Evolutionary conservation across 1,284 basidiomycete genomes (phyloP).

Genomic region (Wolfiporia cocos): DNA sequence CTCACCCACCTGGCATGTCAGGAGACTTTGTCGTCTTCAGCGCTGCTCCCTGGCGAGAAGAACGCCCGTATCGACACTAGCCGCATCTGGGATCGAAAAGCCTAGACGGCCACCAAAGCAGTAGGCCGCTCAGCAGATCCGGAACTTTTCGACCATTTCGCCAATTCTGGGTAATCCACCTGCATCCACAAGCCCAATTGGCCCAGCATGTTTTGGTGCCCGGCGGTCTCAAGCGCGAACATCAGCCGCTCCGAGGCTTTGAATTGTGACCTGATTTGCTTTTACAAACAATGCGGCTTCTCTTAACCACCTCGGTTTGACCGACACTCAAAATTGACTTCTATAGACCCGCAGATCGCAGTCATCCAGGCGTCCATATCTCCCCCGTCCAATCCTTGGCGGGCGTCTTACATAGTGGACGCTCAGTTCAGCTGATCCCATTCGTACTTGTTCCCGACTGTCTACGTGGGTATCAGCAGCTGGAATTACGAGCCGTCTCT

Average conservation of each 20-base stretch:
- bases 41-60: conserved; percentile 4
- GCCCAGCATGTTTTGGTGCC: conserved; percentile 7
- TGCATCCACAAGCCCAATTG: conserved; percentile 7
- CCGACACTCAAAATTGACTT: not conserved
- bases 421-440: too few species aligned
- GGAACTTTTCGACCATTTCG: conserved; percentile 17
- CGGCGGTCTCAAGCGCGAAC: conserved; percentile 4
- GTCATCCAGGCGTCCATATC: not conserved
- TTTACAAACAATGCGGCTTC: not conserved
- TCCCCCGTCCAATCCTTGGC: too few species aligned
- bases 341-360: not conserved
- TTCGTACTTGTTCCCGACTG: too few species aligned
- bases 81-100: conserved; percentile 25
- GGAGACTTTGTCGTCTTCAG: conserved; percentile 1
- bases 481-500: too few species aligned
- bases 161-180: conserved; percentile 12
- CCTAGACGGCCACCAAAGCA: conserved; percentile 25
- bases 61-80: conserved; percentile 20
- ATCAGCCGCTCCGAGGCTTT: conserved; percentile 1
- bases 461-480: too few species aligned
- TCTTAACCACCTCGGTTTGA: not conserved
- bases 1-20: conserved; percentile 8
- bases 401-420: too few species aligned
- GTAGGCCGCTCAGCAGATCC: conserved; percentile 25
- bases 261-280: conserved; percentile 3